A percentile compares a stretch with the other conserved stretches of the same genome.
Evolutionary conservation across 768 basidiomycete genomes (phyloP).

Genomic region (Auricularia sp.): DNA sequence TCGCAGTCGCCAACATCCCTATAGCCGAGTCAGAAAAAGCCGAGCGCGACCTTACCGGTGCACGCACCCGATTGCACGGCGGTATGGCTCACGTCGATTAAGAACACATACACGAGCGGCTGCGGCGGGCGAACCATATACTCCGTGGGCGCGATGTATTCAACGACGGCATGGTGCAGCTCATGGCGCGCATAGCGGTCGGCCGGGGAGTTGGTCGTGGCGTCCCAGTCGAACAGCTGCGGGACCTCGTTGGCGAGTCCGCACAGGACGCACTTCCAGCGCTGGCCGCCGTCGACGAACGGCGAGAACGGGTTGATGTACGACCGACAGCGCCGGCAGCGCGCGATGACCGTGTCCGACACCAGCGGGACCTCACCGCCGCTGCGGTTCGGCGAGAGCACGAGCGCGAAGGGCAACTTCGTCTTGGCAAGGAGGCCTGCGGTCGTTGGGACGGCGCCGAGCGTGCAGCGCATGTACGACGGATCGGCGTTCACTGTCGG

Average conservation of each 20-base stretch:
- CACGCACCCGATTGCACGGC: constrained; percentile 75
- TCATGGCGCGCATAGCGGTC: constrained; percentile 93
- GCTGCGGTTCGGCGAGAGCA: constrained; percentile 85
- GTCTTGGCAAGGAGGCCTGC: constrained; percentile 79
- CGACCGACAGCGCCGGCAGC: constrained; percentile 89
- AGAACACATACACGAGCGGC: constrained; percentile 92
- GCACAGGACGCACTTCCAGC: constrained; percentile 99
- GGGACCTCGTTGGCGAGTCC: constrained; percentile 97
- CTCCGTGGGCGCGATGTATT: constrained; percentile 95
- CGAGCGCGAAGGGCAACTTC: constrained; percentile 80
- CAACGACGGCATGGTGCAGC: constrained; percentile 88
- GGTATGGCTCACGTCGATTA: constrained; percentile 90
- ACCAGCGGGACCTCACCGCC: constrained; percentile 80
- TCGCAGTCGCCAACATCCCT: constrained; percentile 99
- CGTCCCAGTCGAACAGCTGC: constrained; percentile 98
- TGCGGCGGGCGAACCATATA: constrained; percentile 99
- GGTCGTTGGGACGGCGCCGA: constrained; percentile 87
- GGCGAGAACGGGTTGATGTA: constrained; percentile 98
- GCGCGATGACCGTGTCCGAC: constrained; percentile 88
- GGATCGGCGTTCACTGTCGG: constrained; percentile 77
- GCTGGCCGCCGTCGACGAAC: constrained; percentile 95
- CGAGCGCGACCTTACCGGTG: constrained; percentile 11
- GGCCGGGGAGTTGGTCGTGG: constrained; percentile 82
- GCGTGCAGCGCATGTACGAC: constrained; percentile 84
- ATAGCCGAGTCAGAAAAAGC: not conserved